Evolutionary conservation across 257 asterid genomes (phyloP).

Genomic region (Echites panduratus): DNA sequence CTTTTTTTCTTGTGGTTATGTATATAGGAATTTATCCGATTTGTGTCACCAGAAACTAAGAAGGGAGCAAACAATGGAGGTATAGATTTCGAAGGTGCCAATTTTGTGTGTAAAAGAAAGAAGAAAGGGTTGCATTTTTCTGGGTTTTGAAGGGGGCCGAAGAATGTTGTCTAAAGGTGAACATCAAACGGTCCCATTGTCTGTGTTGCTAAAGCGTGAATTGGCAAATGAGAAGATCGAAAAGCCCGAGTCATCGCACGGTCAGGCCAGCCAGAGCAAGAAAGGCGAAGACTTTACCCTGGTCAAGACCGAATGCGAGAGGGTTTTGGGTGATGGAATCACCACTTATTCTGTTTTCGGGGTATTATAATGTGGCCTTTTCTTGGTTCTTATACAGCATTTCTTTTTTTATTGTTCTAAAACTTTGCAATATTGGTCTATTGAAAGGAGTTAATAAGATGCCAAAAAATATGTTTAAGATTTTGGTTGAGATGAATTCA

Average conservation of each 20-base stretch:
- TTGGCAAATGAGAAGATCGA: slow-evolving; percentile 92
- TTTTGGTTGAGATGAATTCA: background rate
- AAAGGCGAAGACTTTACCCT: slow-evolving; percentile 93
- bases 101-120: slow-evolving; percentile 9
- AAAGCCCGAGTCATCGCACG: slow-evolving; percentile 71
- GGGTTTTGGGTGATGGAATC: slow-evolving; percentile 85
- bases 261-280: slow-evolving; percentile 89
- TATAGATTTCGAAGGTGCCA: slow-evolving; percentile 21
- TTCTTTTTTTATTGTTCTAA: background rate
- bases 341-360: slow-evolving; percentile 83
- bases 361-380: slow-evolving; percentile 33
- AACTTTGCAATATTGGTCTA: background rate
- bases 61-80: slow-evolving; percentile 22
- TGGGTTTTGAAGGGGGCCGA: slow-evolving; percentile 24
- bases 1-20: background rate
- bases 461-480: background rate
- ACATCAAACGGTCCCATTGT: slow-evolving; percentile 85
- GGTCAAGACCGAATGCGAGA: slow-evolving; percentile 78
- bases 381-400: background rate
- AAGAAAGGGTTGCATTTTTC: slow-evolving; percentile 21
- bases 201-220: slow-evolving; percentile 88
- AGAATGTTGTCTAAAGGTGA: slow-evolving; percentile 83
- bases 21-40: slow-evolving; percentile 48
- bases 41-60: slow-evolving; percentile 35
- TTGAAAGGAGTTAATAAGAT: background rate